Conservation (phyloP, 345 rosid genomes). For the Gossypium arboreum region DNA sequence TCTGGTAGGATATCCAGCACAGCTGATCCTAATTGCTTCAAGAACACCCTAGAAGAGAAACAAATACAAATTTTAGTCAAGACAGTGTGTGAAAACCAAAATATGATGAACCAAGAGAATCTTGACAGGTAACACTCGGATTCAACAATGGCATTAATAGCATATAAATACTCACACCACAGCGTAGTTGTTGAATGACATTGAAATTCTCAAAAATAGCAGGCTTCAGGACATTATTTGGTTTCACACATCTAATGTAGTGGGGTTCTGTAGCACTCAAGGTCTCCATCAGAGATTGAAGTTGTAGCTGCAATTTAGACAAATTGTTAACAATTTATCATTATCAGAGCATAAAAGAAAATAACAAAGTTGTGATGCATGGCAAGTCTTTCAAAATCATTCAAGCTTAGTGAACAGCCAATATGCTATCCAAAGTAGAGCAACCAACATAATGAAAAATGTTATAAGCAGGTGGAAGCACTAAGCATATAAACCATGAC, state of each 20-base stretch:
- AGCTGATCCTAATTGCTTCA: slow-evolving; percentile 98
- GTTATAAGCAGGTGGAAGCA: background rate
- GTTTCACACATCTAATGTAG: slow-evolving; percentile 99
- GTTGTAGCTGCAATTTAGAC: slow-evolving; percentile 76
- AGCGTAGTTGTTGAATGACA: slow-evolving; percentile 91
- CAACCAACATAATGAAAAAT: background rate
- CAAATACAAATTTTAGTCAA: slow-evolving; percentile 4
- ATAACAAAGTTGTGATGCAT: background rate
- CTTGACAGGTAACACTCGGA: background rate
- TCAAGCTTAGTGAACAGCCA: background rate
- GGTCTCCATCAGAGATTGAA: slow-evolving; percentile 95
- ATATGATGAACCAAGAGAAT: background rate
- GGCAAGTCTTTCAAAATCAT: background rate
- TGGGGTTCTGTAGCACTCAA: slow-evolving; percentile 88
- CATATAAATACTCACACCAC: slow-evolving; percentile 74
- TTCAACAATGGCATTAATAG: slow-evolving; percentile 5
- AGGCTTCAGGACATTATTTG: slow-evolving; percentile 84
- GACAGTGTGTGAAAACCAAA: background rate
- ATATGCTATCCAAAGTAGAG: background rate
- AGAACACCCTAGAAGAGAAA: slow-evolving; percentile 54
- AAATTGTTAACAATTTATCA: background rate
- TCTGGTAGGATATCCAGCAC: slow-evolving; percentile 99
- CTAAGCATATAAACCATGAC: background rate
- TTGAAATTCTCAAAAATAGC: slow-evolving; percentile 83
- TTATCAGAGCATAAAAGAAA: slow-evolving; percentile 3